Evolutionary conservation across 2,329 filamentous ascomycete species (phyloP), one percentile per base, ranked within the genome.

Genomic region (Sporothrix sp.): DNA sequence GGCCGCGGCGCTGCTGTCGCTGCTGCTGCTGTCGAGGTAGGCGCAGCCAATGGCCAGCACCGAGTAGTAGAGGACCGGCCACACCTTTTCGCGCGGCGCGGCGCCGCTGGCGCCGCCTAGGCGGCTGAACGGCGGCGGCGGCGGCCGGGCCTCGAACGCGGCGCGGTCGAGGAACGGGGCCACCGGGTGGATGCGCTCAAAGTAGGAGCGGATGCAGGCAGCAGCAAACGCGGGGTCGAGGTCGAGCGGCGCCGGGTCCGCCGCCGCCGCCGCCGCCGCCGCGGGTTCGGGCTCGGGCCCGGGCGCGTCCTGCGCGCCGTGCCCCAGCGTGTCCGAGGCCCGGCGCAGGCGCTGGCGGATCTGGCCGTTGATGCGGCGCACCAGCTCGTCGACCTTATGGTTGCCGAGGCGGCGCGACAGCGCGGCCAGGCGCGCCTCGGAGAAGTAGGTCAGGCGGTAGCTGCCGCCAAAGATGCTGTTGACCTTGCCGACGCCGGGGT

Each of bases 81-180:
- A 69, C 0, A 63, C 57, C 33, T 62, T 60, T 50, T 60, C 65
- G 0, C 51, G 56, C 7, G n/a, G n/a, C 3, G 61, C 50, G 27
- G 57, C 59, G 8, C 57, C 55, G 7, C 61, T 20, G n/a, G 25
- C 4, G 50, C n/a, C n/a, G n/a, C n/a, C n/a, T n/a, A n/a, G n/a
- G n/a, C n/a, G n/a, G n/a, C n/a, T n/a, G n/a, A n/a, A n/a, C n/a
- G n/a, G n/a, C n/a, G n/a, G n/a, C n/a, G n/a, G n/a, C n/a, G n/a
- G n/a, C n/a, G n/a, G 62, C 16, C 61, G 60, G 0, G 58, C 51
- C 52, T 70, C 64, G 48, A 72, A 71, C 4, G 56, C 45, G 14
- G 54, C 44, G 28, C 59, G 61, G 40, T 70, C 65, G 1, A 72
- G 60, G 49, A 71, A 70, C 1, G 70, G 67, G 51, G 69, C 66